Evolutionary conservation across 805 yeast species (phyloP), one percentile per base, ranked within the genome.

Genomic region (Cyberlindnera maritima): DNA sequence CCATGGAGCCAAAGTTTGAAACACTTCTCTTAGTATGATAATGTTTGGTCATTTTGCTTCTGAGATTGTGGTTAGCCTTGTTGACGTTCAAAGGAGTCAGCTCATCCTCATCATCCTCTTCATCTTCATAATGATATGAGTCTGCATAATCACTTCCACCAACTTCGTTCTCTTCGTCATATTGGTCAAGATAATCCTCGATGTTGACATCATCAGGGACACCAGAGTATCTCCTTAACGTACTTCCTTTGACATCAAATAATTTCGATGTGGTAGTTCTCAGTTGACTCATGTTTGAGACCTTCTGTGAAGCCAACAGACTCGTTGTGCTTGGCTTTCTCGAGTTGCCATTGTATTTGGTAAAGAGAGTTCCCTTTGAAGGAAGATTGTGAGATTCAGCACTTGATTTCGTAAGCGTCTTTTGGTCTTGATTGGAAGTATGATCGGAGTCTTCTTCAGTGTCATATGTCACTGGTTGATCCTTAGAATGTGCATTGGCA

Each of bases 171-270:
- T 65, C 69, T 25, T 69, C 76, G 41, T 72, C 75, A 35, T 69
- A 66, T 41, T 66, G 71, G 44, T 71, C 76, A 36, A 71, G 67
- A 46, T 67, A 68, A 47, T 71, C 76, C 46, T 71, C 76, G 26
- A 67, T 58, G 51, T 72, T 70, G 13, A 71, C 73, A 59, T 81
- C 81, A 57, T 81, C 85, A 0, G 85, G 85, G 2, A 81, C 77
- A 18, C 85, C 87, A 18, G 90, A 82, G 57, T 85, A 85, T 29
- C 90, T 68, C 58, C 91, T 72, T 6, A 88, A 80, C 39, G 82
- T 85, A 0, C 84, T 79, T 1, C 88, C 90, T 55, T 80, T 83
- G 12, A 80, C 76, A 56, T 85, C 92, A 63, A 86, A 85, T 6
- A 85, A 66, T 51, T 83, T 82, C 1, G 90, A 83, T 0, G 90